Evolutionary conservation across 2,329 filamentous ascomycete genomes (phyloP), one percentile per base, ranked within the genome.

Genomic region (Ilyonectria destructans): DNA sequence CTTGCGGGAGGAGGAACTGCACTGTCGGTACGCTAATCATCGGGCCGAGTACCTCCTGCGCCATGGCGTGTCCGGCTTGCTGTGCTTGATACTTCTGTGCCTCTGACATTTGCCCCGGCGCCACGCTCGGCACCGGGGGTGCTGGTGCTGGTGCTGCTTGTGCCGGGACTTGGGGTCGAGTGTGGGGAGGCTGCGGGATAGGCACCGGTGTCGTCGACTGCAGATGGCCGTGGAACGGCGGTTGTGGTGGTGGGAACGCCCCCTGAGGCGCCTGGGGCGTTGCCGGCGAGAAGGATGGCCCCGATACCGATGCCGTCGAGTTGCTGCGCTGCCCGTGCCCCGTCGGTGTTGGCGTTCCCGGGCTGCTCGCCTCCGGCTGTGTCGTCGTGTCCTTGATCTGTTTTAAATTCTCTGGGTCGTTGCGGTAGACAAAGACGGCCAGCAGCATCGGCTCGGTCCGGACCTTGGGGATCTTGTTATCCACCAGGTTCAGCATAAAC

Each of bases 401-500:
- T 73, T 74, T 79, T 58, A 72, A 76, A 67, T 77, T 81, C 59
- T 81, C 78, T 0, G 81, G 81, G 52, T 90, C 88, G 56, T 91
- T 91, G 40, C 93, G 90, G 70, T 97, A 93, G 4, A 98, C 94
- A 70, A 98, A 92, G 1, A 96, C 93, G 23, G 95, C 89, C 9
- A 98, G 85, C 40, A 99, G 84, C 82, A 96, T 90, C 1, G 93
- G 90, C 72, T 97, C 92, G 0, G 90, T 85, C 17, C 93, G 88
- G 2, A 88, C 88, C 66, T 89, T 87, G 51, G 95, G 93, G 35
- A 98, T 88, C 33, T 89, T 89, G 79, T 95, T 95, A 74, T 96
- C 92, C 70, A 94, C 91, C n/a, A 98, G 87, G 76, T 97, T 93
- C 68, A 94, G 89, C 80, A 98, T 90, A 75, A 98, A 97, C 69